Evolutionary conservation across 331 rosid species (phyloP), one percentile per base, ranked within the genome.

Genomic region (Stylosanthes scabra): DNA sequence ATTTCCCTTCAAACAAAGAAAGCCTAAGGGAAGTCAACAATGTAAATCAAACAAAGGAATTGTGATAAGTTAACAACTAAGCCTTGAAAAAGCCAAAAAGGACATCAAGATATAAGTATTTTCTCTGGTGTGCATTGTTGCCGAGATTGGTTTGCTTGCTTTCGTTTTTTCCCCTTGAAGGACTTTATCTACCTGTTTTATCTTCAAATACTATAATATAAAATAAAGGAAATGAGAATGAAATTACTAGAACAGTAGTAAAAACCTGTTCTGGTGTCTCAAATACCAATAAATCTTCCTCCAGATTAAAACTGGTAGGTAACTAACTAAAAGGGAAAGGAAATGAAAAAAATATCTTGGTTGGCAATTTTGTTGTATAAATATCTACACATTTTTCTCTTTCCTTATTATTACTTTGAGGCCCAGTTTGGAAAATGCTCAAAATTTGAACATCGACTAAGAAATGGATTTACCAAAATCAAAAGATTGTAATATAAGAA

Each of bases 401-500:
- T 63, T 42, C 67, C 39, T 49, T 15, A 11, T 9, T 16, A 42
- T 14, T 5, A 42, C 34, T 9, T 9, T 4, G 2, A 60, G n/a
- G 47, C 31, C 37, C 59, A 58, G 14, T 16, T 58, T 59, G 47
- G 9, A 56, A 8, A 16, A 59, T 51, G 41, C 41, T 28, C 47
- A 44, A 13, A 28, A 11, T 27, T 3, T 7, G 28, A 52, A 52
- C 9, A 15, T 52, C 27, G 14, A 52, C 14, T 52, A 6, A 52
- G 15, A 52, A 52, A 15, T 25, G 15, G 15, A 47, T 5, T 14
- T 50, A 16, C 49, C 16, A 51, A 20, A 15, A 56, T 16, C 9
- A 25, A 58, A 42, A 70, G 63, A n/a, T 74, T 76, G 61, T 50
- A 41, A 59, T 45, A 46, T 13, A 51, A 11, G 7, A 59, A 66